Conservation (phyloP, 331 rosid species). For the Stylosanthes scabra region DNA sequence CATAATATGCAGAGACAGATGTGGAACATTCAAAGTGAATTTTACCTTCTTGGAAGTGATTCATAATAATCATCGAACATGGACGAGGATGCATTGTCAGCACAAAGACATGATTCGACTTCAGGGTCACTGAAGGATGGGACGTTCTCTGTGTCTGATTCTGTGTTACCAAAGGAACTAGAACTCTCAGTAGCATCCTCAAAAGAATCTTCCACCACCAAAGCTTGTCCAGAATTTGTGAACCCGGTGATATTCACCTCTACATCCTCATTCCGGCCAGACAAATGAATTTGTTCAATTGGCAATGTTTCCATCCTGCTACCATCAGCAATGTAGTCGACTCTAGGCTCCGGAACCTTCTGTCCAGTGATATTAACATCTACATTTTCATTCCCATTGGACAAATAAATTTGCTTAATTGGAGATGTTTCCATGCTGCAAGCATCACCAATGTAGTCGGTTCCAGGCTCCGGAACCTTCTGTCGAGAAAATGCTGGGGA, state of each 20-base stretch:
- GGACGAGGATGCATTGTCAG: slow-evolving; percentile 38
- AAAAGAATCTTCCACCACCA: slow-evolving; percentile 39
- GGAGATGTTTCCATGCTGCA: slow-evolving; percentile 36
- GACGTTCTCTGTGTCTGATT: slow-evolving; percentile 54
- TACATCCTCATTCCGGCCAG: slow-evolving; percentile 44
- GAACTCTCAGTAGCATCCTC: slow-evolving; percentile 59
- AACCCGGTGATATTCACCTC: slow-evolving; percentile 58
- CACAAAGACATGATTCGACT: slow-evolving; percentile 54
- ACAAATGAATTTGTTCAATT: slow-evolving; percentile 33
- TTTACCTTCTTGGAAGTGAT: slow-evolving; percentile 55
- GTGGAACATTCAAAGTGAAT: slow-evolving; percentile 13
- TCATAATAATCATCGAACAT: slow-evolving; percentile 46
- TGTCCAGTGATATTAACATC: slow-evolving; percentile 57
- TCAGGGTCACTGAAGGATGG: slow-evolving; percentile 54
- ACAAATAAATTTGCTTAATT: slow-evolving; percentile 32
- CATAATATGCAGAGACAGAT: background rate
- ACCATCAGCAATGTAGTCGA: slow-evolving; percentile 40
- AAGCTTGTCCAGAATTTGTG: slow-evolving; percentile 39
- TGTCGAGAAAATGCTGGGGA: slow-evolving; percentile 23
- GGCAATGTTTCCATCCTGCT: slow-evolving; percentile 34
- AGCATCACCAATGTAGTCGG: slow-evolving; percentile 39
- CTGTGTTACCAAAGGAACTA: slow-evolving; percentile 78
- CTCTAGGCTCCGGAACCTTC: slow-evolving; percentile 39
- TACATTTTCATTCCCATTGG: slow-evolving; percentile 44
- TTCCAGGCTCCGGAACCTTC: slow-evolving; percentile 40